A percentile compares a stretch with the other conserved stretches of the same genome.
Evolutionary conservation across 2,329 filamentous ascomycete genomes (phyloP).

Genomic region (Calonectria ilicicola): DNA sequence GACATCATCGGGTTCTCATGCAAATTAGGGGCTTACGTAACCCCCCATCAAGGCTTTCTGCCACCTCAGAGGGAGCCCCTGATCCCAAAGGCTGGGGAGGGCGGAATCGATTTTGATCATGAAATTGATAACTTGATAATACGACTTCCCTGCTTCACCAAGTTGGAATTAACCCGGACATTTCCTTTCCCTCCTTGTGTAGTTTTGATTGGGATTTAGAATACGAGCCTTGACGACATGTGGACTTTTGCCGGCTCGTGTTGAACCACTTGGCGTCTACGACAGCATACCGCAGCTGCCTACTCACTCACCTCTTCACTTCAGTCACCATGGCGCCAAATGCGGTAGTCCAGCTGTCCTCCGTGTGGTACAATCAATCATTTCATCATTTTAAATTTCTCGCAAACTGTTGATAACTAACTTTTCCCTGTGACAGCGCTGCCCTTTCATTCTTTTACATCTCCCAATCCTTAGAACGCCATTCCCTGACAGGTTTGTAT

Average conservation of each 20-base stretch:
- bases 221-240: constrained; percentile 17
- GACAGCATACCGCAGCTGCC: neutral
- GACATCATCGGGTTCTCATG: constrained; percentile 10
- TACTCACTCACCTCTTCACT: constrained; percentile 1
- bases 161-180: neutral
- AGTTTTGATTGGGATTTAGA: neutral
- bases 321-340: constrained; percentile 36
- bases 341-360: constrained; percentile 37
- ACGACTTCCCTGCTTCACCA: neutral
- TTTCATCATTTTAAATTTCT: neutral
- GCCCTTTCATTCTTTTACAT: constrained; percentile 62
- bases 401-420: neutral
- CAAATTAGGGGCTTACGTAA: constrained; percentile 24
- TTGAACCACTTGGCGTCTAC: constrained; percentile 8
- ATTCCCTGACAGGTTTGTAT: constrained; percentile 60
- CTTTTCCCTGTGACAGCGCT: constrained; percentile 49
- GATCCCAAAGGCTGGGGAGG: constrained; percentile 1
- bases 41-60: constrained; percentile 2
- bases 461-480: constrained; percentile 58
- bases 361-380: constrained; percentile 33
- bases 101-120: neutral
- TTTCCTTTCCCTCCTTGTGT: neutral
- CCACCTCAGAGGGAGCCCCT: constrained; percentile 24
- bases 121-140: constrained; percentile 1
- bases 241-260: neutral